Base-by-base conservation (phyloP, 306 rosid species). In the Vigna reflexopilosa region DNA sequence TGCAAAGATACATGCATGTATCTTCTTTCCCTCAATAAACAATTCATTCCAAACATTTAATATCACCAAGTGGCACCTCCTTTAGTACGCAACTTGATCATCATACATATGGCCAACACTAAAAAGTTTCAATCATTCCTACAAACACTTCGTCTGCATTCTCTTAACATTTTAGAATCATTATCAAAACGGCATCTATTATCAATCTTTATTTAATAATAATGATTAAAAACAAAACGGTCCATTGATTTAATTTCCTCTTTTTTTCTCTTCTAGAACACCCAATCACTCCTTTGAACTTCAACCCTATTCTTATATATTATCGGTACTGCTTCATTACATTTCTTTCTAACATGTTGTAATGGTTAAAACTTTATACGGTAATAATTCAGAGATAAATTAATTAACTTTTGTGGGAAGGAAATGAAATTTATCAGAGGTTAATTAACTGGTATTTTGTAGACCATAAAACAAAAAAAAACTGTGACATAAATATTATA, bases 1-100 rank as follows among this genome's bases (percentile, higher is more conserved):
- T 24, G 57, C 36, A 28, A 16, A 58, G 81, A 73, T 85, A 80
- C 86, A 73, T 85, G 82, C 86, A 75, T 79, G 83, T 9, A 84
- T 57, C 80, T 79, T 79, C 83, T 32, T 30, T 67, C 30, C 44
- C 32, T 57, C 38, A 22, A 10, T 59, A 73, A 42, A 32, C 67
- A 62, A 36, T 52, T 38, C 26, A 20, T 66, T 72, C 50, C 15
- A 3, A 12, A 77, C 52, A 83, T 22, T 78, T 59, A 78, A 56
- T 66, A 30, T 14, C 17, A 49, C 17, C 86, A 74, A 83, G 81
- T 83, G 62, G 83, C 75, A 9, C 13, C 51, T 45, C 42, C 42
- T 58, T 79, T 79, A 59, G 15, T 52, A 12, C 50, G 34, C 83
- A 74, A 79, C n/a, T 83, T 79, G 86, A 9, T 19, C 54, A 11